Percentiles rank a stretch among this genome's conserved stretches.
phyloP scores from a whole-genome alignment of 805 yeast genomes.

The Torulaspora franciscae region DNA sequence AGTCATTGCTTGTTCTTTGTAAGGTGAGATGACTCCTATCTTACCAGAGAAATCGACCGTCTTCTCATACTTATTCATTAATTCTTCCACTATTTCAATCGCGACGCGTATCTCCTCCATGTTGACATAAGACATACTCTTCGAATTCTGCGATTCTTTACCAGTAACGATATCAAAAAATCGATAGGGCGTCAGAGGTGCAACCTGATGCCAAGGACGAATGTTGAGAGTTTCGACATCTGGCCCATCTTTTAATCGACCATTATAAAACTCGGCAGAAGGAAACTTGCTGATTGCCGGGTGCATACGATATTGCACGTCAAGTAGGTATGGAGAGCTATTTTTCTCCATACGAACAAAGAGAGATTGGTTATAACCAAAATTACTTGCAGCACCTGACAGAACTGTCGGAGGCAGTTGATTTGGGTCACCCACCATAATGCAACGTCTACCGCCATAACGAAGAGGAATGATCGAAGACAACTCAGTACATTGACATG shows the following conservation, averaged over 20 bases:
- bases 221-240: constrained; percentile 55
- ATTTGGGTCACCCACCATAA: constrained; percentile 98
- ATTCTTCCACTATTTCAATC: constrained; percentile 53
- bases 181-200: constrained; percentile 64
- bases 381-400: constrained; percentile 78
- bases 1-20: constrained; percentile 74
- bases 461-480: constrained; percentile 87
- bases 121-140: constrained; percentile 69
- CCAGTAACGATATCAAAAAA: constrained; percentile 69
- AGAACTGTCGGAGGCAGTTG: constrained; percentile 96
- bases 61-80: constrained; percentile 47
- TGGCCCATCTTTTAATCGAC: constrained; percentile 70
- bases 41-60: constrained; percentile 54
- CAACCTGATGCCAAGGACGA: constrained; percentile 68
- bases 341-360: constrained; percentile 88
- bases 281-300: constrained; percentile 88
- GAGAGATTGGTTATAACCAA: constrained; percentile 81
- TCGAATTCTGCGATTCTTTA: constrained; percentile 56
- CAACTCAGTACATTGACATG: constrained; percentile 93
- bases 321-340: constrained; percentile 58
- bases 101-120: constrained; percentile 67
- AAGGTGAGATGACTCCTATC: constrained; percentile 91
- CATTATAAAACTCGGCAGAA: constrained; percentile 71
- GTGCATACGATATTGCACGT: constrained; percentile 97
- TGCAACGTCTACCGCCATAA: constrained; percentile 84